Conservation (phyloP, 2,329 filamentous ascomycete species). For the Cytospora piceicola region DNA sequence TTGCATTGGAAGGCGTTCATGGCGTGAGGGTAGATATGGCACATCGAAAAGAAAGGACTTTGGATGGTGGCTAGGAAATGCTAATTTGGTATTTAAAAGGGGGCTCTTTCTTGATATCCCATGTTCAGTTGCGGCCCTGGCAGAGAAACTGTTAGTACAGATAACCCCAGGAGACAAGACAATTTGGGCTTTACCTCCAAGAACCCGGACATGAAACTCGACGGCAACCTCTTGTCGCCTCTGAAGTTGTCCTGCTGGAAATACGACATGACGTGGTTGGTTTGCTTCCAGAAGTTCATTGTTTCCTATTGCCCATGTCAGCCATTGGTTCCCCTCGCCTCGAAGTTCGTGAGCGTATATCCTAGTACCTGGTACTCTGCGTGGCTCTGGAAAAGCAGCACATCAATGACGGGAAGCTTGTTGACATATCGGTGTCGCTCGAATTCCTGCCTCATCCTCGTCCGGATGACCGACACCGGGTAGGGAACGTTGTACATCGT, state of each 20-base stretch:
- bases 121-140: slow-evolving; percentile 60
- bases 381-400: slow-evolving; percentile 87
- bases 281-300: slow-evolving; percentile 99
- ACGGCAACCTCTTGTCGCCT: slow-evolving; percentile 78
- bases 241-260: slow-evolving; percentile 83
- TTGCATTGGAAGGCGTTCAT: slow-evolving; percentile 30
- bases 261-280: slow-evolving; percentile 94
- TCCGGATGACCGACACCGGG: slow-evolving; percentile 84
- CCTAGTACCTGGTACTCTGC: slow-evolving; percentile 84
- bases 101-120: slow-evolving; percentile 35
- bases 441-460: slow-evolving; percentile 95
- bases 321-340: background rate
- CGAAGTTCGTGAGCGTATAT: slow-evolving; percentile 18
- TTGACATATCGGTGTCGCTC: slow-evolving; percentile 93
- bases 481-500: slow-evolving; percentile 94
- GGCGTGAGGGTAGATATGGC: slow-evolving; percentile 29
- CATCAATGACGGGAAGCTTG: slow-evolving; percentile 85
- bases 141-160: slow-evolving; percentile 32
- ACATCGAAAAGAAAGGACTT: slow-evolving; percentile 35
- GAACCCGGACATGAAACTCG: slow-evolving; percentile 91
- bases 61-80: slow-evolving; percentile 38
- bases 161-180: slow-evolving; percentile 7
- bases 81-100: slow-evolving; percentile 42
- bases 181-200: slow-evolving; percentile 72
- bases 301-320: slow-evolving; percentile 70